Conservation (phyloP, 2,329 filamentous ascomycete species). For the Hypocreales sp. region DNA sequence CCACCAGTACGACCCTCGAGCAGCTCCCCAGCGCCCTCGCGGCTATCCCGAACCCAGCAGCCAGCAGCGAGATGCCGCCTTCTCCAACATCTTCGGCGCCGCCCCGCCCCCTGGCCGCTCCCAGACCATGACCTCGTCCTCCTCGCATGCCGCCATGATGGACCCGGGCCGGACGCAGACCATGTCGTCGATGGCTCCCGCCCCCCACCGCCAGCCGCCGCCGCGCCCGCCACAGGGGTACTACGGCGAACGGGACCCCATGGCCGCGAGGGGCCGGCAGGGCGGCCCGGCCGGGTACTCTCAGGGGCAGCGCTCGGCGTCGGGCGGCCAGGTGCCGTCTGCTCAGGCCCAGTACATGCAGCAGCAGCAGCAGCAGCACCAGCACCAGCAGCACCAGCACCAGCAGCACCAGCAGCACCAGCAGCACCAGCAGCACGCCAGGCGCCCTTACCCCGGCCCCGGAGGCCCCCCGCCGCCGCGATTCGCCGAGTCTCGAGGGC, state of each 20-base stretch:
- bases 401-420: conserved; percentile 22
- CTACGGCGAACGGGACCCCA: conserved; percentile 16
- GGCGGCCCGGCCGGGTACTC: conserved; percentile 32
- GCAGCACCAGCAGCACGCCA: conserved; percentile 20
- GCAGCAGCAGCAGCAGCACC: conserved; percentile 28
- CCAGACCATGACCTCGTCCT: conserved; percentile 84
- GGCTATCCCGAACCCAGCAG: conserved; percentile 36
- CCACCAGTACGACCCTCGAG: conserved; percentile 36
- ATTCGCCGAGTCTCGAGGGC: conserved; percentile 45
- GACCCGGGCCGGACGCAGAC: conserved; percentile 61
- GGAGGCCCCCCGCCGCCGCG: conserved; percentile 41
- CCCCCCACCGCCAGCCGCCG: conserved; percentile 49
- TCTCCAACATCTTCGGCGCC: conserved; percentile 87
- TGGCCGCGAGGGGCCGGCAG: conserved; percentile 12
- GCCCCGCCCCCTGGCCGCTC: conserved; percentile 77
- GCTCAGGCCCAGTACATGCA: conserved; percentile 29
- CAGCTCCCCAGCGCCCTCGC: conserved; percentile 25
- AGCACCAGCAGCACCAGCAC: conserved; percentile 26
- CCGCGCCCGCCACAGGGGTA: conserved; percentile 32
- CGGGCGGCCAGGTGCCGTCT: conserved; percentile 29
- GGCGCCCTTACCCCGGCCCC: conserved; percentile 29
- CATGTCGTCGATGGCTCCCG: conserved; percentile 42
- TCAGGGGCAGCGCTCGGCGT: conserved; percentile 34
- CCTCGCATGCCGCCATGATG: conserved; percentile 35
- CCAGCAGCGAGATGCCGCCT: conserved; percentile 88